Percentiles rank a stretch among this genome's conserved stretches.
Evolutionary conservation across 129 eudicot genomes (phyloP).

Genomic region (Deinandra increscens): DNA sequence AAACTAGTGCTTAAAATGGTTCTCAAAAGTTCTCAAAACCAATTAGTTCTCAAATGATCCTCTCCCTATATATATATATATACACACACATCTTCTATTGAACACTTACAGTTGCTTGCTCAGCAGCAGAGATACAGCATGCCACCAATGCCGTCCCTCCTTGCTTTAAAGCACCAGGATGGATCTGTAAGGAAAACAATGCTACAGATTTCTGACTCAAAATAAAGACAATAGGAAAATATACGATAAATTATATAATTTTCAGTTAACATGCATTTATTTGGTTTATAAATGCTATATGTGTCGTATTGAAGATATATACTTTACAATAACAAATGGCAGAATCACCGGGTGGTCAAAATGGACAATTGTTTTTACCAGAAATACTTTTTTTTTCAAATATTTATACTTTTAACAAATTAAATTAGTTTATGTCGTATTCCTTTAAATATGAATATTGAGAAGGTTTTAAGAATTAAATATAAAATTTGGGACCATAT

Average conservation of each 20-base stretch:
- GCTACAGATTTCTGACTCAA: not conserved
- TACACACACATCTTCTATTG: slow-evolving; percentile 9
- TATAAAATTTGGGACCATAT: not conserved
- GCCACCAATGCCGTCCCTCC: slow-evolving; percentile 90
- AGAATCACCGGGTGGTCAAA: not conserved
- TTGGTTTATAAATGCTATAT: not conserved
- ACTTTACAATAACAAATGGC: not conserved
- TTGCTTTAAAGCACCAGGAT: slow-evolving; percentile 88
- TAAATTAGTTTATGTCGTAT: not conserved
- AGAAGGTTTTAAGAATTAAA: not conserved
- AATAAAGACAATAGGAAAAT: not conserved
- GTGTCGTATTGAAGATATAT: not conserved
- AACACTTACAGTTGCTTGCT: slow-evolving; percentile 82
- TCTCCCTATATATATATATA: too few species aligned
- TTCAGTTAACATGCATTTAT: not conserved
- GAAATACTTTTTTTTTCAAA: not conserved
- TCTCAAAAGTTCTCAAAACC: too few species aligned
- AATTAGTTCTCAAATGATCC: too few species aligned
- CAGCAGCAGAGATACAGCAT: slow-evolving; percentile 84
- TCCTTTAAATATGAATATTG: not conserved
- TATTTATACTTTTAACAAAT: not conserved
- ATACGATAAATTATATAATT: not conserved
- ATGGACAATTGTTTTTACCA: not conserved
- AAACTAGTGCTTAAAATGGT: too few species aligned
- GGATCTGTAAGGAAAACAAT: slow-evolving; percentile 55